Evolutionary conservation across 2,329 filamentous ascomycete species (phyloP).

Genomic region (Fusarium torreyae): DNA sequence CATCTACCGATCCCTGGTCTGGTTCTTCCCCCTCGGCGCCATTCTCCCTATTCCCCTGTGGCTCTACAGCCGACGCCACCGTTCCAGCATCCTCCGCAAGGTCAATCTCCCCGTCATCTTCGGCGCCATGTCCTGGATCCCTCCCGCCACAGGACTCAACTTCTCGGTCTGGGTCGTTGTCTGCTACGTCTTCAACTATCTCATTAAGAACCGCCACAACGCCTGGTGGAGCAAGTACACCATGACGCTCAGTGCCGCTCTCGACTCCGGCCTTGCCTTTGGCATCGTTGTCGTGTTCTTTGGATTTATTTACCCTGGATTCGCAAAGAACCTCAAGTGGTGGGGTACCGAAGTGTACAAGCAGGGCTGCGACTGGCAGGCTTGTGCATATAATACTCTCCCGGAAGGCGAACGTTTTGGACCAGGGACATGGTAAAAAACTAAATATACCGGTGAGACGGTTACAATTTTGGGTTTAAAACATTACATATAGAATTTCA

Average conservation of each 20-base stretch:
- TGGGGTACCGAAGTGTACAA: constrained; percentile 93
- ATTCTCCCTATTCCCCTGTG: constrained; percentile 82
- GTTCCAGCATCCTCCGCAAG: constrained; percentile 77
- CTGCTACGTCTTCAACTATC: constrained; percentile 87
- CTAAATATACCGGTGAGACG: not conserved
- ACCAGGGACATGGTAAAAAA: constrained; percentile 69
- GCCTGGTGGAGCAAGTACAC: constrained; percentile 94
- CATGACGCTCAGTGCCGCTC: constrained; percentile 87
- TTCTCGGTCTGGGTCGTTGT: constrained; percentile 90
- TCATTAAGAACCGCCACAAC: constrained; percentile 76
- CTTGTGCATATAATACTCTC: constrained; percentile 79
- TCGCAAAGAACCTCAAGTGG: constrained; percentile 82
- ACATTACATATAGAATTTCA: constrained; percentile 42
- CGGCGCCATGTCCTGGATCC: constrained; percentile 87
- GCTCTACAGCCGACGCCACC: constrained; percentile 74
- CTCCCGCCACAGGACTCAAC: constrained; percentile 87
- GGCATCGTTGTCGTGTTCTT: constrained; percentile 89
- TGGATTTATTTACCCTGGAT: constrained; percentile 85
- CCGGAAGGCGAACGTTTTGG: constrained; percentile 77
- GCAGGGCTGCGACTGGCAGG: constrained; percentile 87
- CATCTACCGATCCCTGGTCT: constrained; percentile 82
- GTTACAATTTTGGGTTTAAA: not conserved
- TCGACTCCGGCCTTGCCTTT: constrained; percentile 87
- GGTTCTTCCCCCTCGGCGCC: constrained; percentile 85
- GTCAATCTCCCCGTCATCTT: constrained; percentile 88